Conservation (phyloP, 2,329 filamentous ascomycete genomes). For the Cytospora piceae region DNA sequence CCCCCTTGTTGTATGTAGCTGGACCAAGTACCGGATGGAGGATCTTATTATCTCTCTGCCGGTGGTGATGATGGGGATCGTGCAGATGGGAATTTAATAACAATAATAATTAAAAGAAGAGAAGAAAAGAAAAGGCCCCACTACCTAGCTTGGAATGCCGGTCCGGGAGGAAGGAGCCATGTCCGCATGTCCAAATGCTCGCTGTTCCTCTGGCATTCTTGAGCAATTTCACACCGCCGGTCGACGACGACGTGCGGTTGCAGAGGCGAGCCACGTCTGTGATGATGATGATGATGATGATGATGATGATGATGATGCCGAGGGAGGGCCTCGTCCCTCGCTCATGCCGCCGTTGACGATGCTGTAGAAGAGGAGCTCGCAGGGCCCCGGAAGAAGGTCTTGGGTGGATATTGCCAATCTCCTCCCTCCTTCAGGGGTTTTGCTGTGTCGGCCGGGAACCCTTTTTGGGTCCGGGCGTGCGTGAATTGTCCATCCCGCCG, state of each 20-base stretch:
- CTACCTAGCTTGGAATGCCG: too few relatives aligned
- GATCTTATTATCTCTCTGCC: neutral
- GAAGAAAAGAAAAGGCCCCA: too few relatives aligned
- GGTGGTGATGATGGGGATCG: neutral
- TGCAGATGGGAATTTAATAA: neutral
- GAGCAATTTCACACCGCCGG: neutral
- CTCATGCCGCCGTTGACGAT: neutral
- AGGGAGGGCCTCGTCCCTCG: neutral
- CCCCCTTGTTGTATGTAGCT: neutral
- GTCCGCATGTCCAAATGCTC: neutral
- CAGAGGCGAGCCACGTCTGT: neutral
- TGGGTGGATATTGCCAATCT: neutral
- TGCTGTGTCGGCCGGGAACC: too few relatives aligned
- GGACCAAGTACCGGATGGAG: neutral
- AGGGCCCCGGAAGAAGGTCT: neutral
- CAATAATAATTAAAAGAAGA: neutral
- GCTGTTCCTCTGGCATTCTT: neutral
- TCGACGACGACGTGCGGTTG: neutral
- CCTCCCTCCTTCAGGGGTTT: too few relatives aligned
- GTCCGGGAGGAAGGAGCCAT: neutral
- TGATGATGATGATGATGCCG: neutral
- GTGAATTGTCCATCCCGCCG: too few relatives aligned
- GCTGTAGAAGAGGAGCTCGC: too few relatives aligned
- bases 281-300: neutral
- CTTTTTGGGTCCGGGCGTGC: too few relatives aligned